Conservation (phyloP, 345 rosid species). For the Aethionema arabicum region DNA sequence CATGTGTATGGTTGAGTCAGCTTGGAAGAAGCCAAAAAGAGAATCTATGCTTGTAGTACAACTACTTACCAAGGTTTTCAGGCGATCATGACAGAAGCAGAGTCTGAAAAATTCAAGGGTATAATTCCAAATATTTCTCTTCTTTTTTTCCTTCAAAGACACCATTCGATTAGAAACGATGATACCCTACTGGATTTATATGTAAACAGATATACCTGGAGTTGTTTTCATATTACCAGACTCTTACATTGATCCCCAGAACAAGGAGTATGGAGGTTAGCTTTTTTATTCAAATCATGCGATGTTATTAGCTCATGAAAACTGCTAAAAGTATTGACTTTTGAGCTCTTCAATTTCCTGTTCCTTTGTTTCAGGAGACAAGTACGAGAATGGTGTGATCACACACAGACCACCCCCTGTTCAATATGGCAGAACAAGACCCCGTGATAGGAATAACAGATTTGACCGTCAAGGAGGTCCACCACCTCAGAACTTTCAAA, state of each 20-base stretch:
- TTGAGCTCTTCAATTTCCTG: background rate
- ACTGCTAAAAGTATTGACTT: background rate
- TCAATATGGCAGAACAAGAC: constrained; percentile 45
- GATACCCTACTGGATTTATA: constrained; percentile 12
- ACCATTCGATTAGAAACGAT: constrained; percentile 5
- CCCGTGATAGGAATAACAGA: constrained; percentile 44
- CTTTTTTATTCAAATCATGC: background rate
- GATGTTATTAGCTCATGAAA: background rate
- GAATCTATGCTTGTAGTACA: constrained; percentile 95
- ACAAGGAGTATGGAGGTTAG: constrained; percentile 92
- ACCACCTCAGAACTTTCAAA: constrained; percentile 44
- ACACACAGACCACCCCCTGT: constrained; percentile 81
- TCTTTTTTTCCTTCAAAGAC: background rate
- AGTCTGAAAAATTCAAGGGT: constrained; percentile 77
- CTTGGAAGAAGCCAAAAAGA: constrained; percentile 78
- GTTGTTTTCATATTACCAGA: constrained; percentile 89
- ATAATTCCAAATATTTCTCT: constrained; percentile 1
- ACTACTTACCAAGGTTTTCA: constrained; percentile 95
- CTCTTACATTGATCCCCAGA: constrained; percentile 85
- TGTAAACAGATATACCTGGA: constrained; percentile 64
- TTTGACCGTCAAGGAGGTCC: constrained; percentile 42
- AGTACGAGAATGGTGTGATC: constrained; percentile 78
- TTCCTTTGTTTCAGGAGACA: constrained; percentile 58
- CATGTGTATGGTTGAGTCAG: constrained; percentile 42
- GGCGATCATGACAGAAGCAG: constrained; percentile 82